Evolutionary conservation across 2,329 filamentous ascomycete genomes (phyloP), one percentile per base, ranked within the genome.

Genomic region (Apiospora phragmitis): DNA sequence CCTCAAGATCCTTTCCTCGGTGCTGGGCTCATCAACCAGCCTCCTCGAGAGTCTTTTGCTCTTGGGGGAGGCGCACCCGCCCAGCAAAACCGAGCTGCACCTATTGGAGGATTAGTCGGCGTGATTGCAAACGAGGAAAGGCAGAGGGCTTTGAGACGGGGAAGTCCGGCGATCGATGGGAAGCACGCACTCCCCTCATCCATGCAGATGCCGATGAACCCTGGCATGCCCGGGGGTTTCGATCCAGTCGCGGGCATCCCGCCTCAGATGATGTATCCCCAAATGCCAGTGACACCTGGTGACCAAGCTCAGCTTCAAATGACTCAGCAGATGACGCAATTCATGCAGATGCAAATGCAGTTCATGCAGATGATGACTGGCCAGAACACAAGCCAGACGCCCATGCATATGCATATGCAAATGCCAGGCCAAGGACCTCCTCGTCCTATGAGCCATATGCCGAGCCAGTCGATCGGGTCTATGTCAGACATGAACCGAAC

Each of bases 271-370:
- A 83, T 85, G 84, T 85, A 85, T 71, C 83, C 78, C 32, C 78
- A 78, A 66, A 73, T 74, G 24, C 77, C 76, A 26, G 78, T 91
- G 62, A 88, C 87, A 21, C 84, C 90, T 2, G 88, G 88, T 29
- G 92, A 94, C 72, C 92, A 93, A 79, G 91, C 91, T 38, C 93
- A 95, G 76, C 87, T 95, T 55, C 91, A 95, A 75, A 92, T 96
- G 87, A 92, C 89, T 8, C 92, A 94, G 77, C 92, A 95, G 78
- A 95, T 95, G 93, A 88, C 89, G 70, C 91, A 94, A 76, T 94
- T 95, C 82, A 94, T 95, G 92, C 92, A 94, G 79, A 94, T 96
- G 91, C 94, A 97, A 80, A 95, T 97, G 92, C 93, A 97, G 79
- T 94, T 94, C 82, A 95, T 97, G 92, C 92, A 95, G 77, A 92